Percentiles rank a stretch among this genome's conserved stretches.
Evolutionary conservation across 306 rosid genomes (phyloP).

Genomic region (Spatholobus suberectus): DNA sequence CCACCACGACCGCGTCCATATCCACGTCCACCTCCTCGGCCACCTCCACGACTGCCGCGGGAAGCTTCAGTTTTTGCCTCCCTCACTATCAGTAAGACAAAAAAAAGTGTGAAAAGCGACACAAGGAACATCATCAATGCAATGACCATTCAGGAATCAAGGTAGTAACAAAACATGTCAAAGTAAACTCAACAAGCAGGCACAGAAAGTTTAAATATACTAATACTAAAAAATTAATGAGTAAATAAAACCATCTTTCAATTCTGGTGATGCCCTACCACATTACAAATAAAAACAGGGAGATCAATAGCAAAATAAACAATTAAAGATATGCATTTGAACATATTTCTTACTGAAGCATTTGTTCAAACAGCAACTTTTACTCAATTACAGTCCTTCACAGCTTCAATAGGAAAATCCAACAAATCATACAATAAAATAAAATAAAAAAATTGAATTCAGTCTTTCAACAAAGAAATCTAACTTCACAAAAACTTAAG

Average conservation of each 20-base stretch:
- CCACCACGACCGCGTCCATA: conserved; percentile 46
- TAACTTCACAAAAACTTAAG: not conserved
- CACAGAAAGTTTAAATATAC: not conserved
- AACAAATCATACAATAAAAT: not conserved
- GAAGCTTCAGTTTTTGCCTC: conserved; percentile 71
- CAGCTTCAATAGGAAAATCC: not conserved
- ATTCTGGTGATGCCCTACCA: not conserved
- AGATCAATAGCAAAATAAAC: not conserved
- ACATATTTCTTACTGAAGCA: not conserved
- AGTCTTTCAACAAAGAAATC: not conserved
- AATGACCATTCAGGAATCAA: not conserved
- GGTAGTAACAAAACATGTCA: not conserved
- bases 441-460: not conserved
- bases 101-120: not conserved
- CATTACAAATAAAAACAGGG: not conserved
- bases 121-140: not conserved
- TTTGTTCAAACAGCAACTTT: not conserved
- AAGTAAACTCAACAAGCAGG: not conserved
- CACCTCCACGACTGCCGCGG: conserved; percentile 76
- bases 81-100: conserved; percentile 57
- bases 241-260: not conserved
- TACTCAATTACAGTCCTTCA: not conserved
- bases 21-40: conserved; percentile 61
- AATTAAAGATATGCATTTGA: not conserved
- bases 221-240: not conserved